phyloP scores from a whole-genome alignment of 2,329 filamentous ascomycete species.

The Trichothecium sympodiale region DNA sequence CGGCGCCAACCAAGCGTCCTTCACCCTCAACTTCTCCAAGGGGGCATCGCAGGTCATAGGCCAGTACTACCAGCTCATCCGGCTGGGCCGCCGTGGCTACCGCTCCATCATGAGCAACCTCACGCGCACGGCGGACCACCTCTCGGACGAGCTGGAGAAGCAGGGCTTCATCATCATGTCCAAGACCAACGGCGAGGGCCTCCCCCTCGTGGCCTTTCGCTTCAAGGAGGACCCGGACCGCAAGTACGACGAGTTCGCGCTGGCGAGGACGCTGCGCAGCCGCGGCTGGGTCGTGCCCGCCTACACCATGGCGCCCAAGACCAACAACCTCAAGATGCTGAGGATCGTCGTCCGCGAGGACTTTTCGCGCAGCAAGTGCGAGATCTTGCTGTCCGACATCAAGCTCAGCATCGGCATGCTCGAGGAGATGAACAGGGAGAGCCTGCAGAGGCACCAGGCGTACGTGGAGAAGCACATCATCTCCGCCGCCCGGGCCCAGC shows the following conservation, averaged over 20 bases:
- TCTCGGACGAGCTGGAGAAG: slow-evolving; percentile 59
- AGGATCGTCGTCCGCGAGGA: slow-evolving; percentile 88
- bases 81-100: slow-evolving; percentile 87
- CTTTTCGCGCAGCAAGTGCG: slow-evolving; percentile 73
- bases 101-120: slow-evolving; percentile 89
- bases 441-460: slow-evolving; percentile 57
- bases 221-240: slow-evolving; percentile 48
- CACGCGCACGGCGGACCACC: slow-evolving; percentile 80
- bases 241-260: slow-evolving; percentile 61
- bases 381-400: slow-evolving; percentile 67
- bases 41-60: slow-evolving; percentile 90
- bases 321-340: slow-evolving; percentile 76
- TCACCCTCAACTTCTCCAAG: slow-evolving; percentile 96
- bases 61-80: slow-evolving; percentile 95
- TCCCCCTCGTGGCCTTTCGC: slow-evolving; percentile 86
- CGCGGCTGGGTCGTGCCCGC: slow-evolving; percentile 90
- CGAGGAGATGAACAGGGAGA: slow-evolving; percentile 61
- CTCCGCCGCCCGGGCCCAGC: slow-evolving; percentile 38
- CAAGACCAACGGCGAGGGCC: slow-evolving; percentile 61
- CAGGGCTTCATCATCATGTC: slow-evolving; percentile 86
- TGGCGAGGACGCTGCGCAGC: slow-evolving; percentile 76
- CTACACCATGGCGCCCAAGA: slow-evolving; percentile 93
- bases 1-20: slow-evolving; percentile 87
- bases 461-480: slow-evolving; percentile 47
- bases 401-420: slow-evolving; percentile 64